Conservation (phyloP, 495 filamentous ascomycete genomes). For the Penicillium malachiteum region DNA sequence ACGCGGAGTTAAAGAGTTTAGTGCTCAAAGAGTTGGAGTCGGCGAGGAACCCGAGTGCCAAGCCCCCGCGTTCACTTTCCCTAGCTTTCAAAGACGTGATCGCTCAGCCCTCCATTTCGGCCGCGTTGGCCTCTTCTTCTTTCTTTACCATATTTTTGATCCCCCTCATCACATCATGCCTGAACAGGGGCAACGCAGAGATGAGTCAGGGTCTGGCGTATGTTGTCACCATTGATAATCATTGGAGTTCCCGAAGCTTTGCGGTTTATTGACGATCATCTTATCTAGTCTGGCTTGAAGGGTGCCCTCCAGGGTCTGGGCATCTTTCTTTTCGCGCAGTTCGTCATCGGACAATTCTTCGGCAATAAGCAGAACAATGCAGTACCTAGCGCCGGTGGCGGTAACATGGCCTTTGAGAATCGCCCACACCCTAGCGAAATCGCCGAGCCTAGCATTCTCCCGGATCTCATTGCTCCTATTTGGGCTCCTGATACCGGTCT, state of each 20-base stretch:
- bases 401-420: conserved; percentile 64
- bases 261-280: conserved; percentile 20
- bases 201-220: conserved; percentile 38
- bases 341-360: conserved; percentile 57
- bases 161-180: conserved; percentile 37
- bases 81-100: conserved; percentile 16
- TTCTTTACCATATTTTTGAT: conserved; percentile 15
- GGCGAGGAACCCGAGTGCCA: conserved; percentile 13
- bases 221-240: conserved; percentile 15
- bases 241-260: background rate
- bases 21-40: background rate
- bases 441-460: conserved; percentile 67
- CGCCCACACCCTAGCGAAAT: conserved; percentile 61
- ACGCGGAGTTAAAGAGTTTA: conserved; percentile 12
- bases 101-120: conserved; percentile 5
- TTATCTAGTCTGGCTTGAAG: conserved; percentile 51
- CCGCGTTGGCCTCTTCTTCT: conserved; percentile 28
- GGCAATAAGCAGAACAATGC: conserved; percentile 51
- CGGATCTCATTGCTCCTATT: conserved; percentile 78
- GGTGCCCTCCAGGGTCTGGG: conserved; percentile 62
- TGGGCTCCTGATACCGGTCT: conserved; percentile 77
- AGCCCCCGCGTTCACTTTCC: conserved; percentile 16
- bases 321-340: conserved; percentile 69
- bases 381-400: conserved; percentile 35
- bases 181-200: conserved; percentile 43